Evolutionary conservation across 805 yeast species (phyloP).

Genomic region (Metschnikowia peoriensis): DNA sequence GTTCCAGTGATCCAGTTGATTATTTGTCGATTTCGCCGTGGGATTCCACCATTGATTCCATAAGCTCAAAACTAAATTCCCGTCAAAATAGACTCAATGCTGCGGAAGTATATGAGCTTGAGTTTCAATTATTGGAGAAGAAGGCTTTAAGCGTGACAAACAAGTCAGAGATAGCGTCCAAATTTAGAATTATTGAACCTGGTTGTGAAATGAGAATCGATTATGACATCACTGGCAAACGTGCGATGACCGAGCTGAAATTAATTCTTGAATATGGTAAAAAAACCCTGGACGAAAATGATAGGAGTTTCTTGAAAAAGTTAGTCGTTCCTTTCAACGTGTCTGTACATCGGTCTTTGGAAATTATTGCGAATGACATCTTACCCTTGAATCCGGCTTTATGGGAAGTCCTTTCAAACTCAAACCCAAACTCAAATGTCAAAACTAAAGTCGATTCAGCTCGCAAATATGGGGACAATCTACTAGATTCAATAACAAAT

Average conservation of each 20-base stretch:
- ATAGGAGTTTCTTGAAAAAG: conserved; percentile 44
- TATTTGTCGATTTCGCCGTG: conserved; percentile 59
- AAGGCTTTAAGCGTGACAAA: conserved; percentile 56
- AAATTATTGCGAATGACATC: conserved; percentile 72
- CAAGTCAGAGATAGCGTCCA: conserved; percentile 37
- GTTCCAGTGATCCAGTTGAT: conserved; percentile 55
- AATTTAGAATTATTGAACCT: conserved; percentile 40
- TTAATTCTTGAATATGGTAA: conserved; percentile 63
- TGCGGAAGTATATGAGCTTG: conserved; percentile 71
- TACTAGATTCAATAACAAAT: conserved; percentile 27
- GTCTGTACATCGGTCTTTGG: conserved; percentile 71
- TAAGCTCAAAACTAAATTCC: conserved; percentile 44
- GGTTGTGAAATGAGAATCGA: conserved; percentile 44
- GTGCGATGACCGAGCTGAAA: conserved; percentile 67
- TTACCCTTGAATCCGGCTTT: conserved; percentile 48
- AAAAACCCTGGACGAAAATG: conserved; percentile 21
- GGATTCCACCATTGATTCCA: conserved; percentile 71
- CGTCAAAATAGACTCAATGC: conserved; percentile 33
- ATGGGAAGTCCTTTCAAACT: conserved; percentile 17
- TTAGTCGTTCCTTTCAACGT: conserved; percentile 67
- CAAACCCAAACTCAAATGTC: too few species aligned
- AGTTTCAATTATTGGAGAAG: conserved; percentile 59
- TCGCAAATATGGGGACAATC: conserved; percentile 24
- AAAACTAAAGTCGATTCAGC: background rate
- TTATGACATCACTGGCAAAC: conserved; percentile 65